Evolutionary conservation across 768 basidiomycete species (phyloP).

Genomic region (Panus rudis): DNA sequence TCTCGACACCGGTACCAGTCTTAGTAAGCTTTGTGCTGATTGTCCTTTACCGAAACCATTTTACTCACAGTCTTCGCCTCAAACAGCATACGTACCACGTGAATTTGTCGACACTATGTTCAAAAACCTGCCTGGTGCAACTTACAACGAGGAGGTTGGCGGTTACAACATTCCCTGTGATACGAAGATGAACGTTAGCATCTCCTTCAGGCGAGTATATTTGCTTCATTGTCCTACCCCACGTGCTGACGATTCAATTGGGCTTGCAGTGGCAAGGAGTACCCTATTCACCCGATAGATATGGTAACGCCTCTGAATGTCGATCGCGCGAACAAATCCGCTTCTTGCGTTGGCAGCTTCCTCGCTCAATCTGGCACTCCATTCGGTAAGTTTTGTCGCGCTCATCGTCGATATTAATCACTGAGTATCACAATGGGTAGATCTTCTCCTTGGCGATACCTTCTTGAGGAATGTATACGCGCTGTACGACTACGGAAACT

Average conservation of each 20-base stretch:
- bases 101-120: slow-evolving; percentile 13
- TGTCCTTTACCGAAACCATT: not conserved
- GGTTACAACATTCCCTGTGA: slow-evolving; percentile 10
- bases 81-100: slow-evolving; percentile 2
- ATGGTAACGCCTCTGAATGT: too few relatives aligned
- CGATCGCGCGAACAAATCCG: too few relatives aligned
- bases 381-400: not conserved
- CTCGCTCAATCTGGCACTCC: not conserved
- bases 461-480: slow-evolving; percentile 17
- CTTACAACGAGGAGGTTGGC: not conserved
- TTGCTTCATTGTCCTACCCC: not conserved
- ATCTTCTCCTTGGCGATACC: slow-evolving; percentile 15
- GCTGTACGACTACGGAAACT: slow-evolving; percentile 11
- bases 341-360: too few relatives aligned
- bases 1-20: slow-evolving; percentile 11
- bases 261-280: slow-evolving; percentile 5
- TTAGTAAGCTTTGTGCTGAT: not conserved
- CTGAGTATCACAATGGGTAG: slow-evolving; percentile 2
- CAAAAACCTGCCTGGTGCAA: slow-evolving; percentile 3
- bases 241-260: not conserved
- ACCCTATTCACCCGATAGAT: slow-evolving; percentile 10
- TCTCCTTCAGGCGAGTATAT: slow-evolving; percentile 12
- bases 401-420: not conserved
- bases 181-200: slow-evolving; percentile 9
- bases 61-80: not conserved